Percentiles rank a stretch among this genome's conserved stretches.
phyloP scores from a whole-genome alignment of 257 asterid species.

The Solanum sejunctum region DNA sequence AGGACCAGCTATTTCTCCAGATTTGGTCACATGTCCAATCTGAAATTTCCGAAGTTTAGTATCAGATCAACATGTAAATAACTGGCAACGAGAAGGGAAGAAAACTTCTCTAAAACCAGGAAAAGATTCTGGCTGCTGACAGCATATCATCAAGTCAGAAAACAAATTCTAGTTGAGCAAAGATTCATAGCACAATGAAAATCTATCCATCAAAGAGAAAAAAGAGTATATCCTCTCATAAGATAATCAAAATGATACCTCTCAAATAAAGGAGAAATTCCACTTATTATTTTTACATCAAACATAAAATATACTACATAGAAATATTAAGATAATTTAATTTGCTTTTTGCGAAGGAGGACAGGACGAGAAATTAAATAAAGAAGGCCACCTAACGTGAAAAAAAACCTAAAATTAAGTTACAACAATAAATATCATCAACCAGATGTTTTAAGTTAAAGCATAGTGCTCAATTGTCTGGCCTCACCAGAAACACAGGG shows the following conservation, averaged over 20 bases:
- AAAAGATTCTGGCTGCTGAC: not conserved
- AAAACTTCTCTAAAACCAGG: not conserved
- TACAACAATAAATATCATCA: not conserved
- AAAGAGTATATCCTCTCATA: not conserved
- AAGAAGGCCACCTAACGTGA: not conserved
- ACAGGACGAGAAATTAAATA: not conserved
- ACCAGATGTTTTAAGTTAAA: not conserved
- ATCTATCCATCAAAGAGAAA: not conserved
- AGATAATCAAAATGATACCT: not conserved
- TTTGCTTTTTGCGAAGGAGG: not conserved
- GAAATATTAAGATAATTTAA: not conserved
- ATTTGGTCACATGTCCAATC: slow-evolving; percentile 91
- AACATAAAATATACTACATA: not conserved
- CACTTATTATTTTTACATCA: not conserved
- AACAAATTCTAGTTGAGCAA: not conserved
- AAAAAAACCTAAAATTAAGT: not conserved
- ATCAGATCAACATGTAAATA: not conserved
- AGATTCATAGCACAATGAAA: not conserved
- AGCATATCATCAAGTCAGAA: not conserved
- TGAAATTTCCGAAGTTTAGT: slow-evolving; percentile 17
- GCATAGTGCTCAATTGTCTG: not conserved
- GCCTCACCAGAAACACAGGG: slow-evolving; percentile 75
- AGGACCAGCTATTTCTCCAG: slow-evolving; percentile 97
- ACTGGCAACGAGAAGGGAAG: not conserved
- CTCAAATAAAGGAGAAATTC: not conserved